A percentile compares a stretch with the other conserved stretches of the same genome.
Conservation (phyloP, 2,329 filamentous ascomycete genomes). For the Orbilia oligospora region DNA sequence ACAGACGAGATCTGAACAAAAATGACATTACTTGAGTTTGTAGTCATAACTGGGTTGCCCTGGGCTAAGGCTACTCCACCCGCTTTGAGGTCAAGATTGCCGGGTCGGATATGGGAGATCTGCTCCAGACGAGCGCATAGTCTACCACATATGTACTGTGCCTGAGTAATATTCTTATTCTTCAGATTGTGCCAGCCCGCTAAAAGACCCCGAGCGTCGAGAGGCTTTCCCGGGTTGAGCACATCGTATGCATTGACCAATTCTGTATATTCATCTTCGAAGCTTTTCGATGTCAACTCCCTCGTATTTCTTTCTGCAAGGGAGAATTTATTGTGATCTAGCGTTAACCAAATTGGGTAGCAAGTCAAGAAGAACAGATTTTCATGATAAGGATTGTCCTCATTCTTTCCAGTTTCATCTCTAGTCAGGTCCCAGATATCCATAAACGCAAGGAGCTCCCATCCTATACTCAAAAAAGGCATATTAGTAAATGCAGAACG, state of each 20-base stretch:
- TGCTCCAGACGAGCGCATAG: slow-evolving; percentile 2
- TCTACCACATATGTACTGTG: slow-evolving; percentile 5
- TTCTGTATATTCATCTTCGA: not conserved
- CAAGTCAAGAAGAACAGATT: not conserved
- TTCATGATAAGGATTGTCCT: slow-evolving; percentile 2
- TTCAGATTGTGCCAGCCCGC: not conserved
- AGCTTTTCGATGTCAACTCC: not conserved
- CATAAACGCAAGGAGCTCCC: not conserved
- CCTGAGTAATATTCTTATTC: not conserved
- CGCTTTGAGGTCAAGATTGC: not conserved
- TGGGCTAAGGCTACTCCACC: not conserved
- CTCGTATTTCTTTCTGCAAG: not conserved
- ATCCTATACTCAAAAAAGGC: slow-evolving; percentile 5
- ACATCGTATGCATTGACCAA: not conserved
- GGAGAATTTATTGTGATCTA: not conserved
- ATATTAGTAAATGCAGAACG: slow-evolving; percentile 10
- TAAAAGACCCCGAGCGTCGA: not conserved
- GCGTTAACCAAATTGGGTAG: slow-evolving; percentile 6
- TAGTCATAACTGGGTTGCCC: not conserved
- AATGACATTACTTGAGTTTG: not conserved
- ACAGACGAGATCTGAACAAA: slow-evolving; percentile 10
- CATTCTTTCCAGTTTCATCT: not conserved
- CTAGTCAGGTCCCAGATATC: not conserved
- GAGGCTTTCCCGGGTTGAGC: not conserved
- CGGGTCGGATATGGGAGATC: slow-evolving; percentile 3